A percentile compares a stretch with the other conserved stretches of the same genome.
Conservation (phyloP, 306 rosid species). For the Macrotyloma uniflorum region DNA sequence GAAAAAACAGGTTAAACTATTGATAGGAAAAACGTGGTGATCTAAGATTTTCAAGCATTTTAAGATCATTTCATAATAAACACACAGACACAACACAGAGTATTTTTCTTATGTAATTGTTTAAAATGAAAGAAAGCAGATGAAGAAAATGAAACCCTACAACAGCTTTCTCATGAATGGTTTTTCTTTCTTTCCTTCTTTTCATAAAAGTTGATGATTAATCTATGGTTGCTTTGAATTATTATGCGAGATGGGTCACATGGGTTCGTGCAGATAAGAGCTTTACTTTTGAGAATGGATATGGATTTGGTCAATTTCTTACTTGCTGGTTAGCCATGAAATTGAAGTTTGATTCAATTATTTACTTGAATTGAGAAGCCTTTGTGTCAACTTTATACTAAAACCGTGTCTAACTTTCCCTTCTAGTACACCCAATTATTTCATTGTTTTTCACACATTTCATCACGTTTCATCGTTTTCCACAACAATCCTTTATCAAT, state of each 20-base stretch:
- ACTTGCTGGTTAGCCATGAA: neutral
- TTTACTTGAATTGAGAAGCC: neutral
- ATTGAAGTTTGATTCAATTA: neutral
- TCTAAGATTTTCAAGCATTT: neutral
- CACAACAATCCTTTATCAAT: no score
- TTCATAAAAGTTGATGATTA: neutral
- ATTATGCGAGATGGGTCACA: conserved; percentile 36
- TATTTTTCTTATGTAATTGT: no score
- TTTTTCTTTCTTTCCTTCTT: neutral
- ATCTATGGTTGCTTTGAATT: conserved; percentile 10
- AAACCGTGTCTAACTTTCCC: neutral
- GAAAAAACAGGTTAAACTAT: no score
- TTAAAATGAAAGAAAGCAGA: no score
- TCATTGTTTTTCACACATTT: neutral
- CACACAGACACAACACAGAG: no score
- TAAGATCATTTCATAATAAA: no score
- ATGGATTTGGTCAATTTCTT: conserved; percentile 13
- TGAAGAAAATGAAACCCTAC: no score
- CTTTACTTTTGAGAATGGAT: conserved; percentile 31
- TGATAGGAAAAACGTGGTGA: neutral
- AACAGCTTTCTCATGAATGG: neutral
- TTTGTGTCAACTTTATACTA: neutral
- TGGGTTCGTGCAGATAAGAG: conserved; percentile 33
- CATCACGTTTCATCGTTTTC: no score
- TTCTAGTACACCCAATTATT: neutral